Evolutionary conservation across 1,284 basidiomycete species (phyloP).

Genomic region (Tremellales sp.): DNA sequence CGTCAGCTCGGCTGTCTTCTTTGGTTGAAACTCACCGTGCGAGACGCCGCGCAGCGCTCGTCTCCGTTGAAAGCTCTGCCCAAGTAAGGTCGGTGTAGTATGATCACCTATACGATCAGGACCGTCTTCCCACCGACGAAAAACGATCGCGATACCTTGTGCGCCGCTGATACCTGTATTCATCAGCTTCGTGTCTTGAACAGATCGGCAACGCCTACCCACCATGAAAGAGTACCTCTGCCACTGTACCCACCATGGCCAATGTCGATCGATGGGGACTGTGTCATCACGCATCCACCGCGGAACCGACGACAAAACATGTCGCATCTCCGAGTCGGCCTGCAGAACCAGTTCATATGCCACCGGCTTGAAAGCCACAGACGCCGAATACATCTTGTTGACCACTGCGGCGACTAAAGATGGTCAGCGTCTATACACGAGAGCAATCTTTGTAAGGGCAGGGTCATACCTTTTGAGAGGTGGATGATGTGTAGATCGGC

Average conservation of each 20-base stretch:
- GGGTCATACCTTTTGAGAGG: too few relatives aligned
- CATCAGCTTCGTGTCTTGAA: too few relatives aligned
- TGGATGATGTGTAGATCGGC: too few relatives aligned
- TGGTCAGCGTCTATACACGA: too few relatives aligned
- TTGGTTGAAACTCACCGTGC: constrained; percentile 6
- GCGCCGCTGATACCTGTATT: constrained; percentile 8
- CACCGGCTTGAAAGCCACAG: too few relatives aligned
- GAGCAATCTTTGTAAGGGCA: too few relatives aligned
- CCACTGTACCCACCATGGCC: constrained; percentile 20
- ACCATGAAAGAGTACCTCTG: constrained; percentile 13
- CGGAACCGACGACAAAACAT: too few relatives aligned
- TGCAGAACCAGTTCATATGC: too few relatives aligned
- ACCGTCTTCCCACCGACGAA: too few relatives aligned
- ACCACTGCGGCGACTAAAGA: too few relatives aligned
- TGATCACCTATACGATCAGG: constrained; percentile 8
- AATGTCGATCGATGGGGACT: constrained; percentile 2
- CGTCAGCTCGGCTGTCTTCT: background rate
- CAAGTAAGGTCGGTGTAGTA: constrained; percentile 18
- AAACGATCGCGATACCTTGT: constrained; percentile 10
- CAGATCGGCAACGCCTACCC: background rate
- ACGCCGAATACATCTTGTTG: too few relatives aligned
- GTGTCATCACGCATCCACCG: constrained; percentile 14
- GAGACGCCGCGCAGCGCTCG: constrained; percentile 8
- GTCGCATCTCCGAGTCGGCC: too few relatives aligned
- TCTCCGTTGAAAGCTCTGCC: constrained; percentile 18